A percentile compares a stretch with the other conserved stretches of the same genome.
phyloP scores from a whole-genome alignment of 352 stramenopile species.

The Phytophthora hibernalis region DNA sequence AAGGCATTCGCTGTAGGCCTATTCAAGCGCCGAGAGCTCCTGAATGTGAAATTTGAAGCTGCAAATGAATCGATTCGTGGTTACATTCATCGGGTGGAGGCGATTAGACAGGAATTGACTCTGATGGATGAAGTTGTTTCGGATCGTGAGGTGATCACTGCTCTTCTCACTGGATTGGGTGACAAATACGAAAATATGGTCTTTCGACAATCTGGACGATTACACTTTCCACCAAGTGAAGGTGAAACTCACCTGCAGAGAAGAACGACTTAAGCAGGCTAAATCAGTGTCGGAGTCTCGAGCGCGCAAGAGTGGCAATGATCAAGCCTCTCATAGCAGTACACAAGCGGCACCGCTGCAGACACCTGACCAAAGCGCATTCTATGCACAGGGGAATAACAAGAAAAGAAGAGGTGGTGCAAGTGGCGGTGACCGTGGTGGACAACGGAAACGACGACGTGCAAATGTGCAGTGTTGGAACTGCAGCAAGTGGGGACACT shows the following conservation, averaged over 20 bases:
- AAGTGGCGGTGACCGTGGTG: neutral
- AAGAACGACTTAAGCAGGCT: constrained; percentile 6
- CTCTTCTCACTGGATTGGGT: constrained; percentile 16
- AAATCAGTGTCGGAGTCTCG: neutral
- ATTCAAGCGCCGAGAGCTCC: constrained; percentile 12
- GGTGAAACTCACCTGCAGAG: constrained; percentile 6
- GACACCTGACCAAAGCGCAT: neutral
- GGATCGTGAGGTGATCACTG: constrained; percentile 11
- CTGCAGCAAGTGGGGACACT: constrained; percentile 14
- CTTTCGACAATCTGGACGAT: constrained; percentile 22
- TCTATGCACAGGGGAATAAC: neutral
- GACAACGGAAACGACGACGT: neutral
- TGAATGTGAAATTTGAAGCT: constrained; percentile 2
- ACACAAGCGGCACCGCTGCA: neutral
- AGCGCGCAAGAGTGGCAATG: too few species aligned
- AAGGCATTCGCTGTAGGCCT: constrained; percentile 20
- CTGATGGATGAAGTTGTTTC: constrained; percentile 19
- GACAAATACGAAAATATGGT: constrained; percentile 10
- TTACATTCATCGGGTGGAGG: constrained; percentile 22
- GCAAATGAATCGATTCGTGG: constrained; percentile 15
- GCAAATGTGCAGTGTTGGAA: constrained; percentile 16
- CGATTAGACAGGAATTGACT: constrained; percentile 17
- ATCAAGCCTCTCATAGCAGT: too few species aligned
- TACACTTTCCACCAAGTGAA: constrained; percentile 15
- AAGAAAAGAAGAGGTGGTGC: neutral